Evolutionary conservation across 2,329 filamentous ascomycete species (phyloP).

Genomic region (Nemania sp.): DNA sequence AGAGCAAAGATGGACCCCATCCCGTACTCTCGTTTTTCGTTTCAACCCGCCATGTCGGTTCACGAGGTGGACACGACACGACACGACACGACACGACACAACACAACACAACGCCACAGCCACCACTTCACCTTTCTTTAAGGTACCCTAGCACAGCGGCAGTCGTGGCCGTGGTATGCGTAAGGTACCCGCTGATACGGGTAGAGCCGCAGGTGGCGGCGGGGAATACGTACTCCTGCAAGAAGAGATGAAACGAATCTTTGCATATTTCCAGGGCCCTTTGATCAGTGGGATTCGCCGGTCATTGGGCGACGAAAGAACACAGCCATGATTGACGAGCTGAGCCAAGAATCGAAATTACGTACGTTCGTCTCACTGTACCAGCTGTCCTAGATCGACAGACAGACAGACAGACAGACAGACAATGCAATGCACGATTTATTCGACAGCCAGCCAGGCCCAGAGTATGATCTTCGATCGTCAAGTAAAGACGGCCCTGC

Average conservation of each 20-base stretch:
- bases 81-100: too few species aligned
- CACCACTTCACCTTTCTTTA: too few species aligned
- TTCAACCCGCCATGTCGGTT: not conserved
- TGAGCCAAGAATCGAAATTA: constrained; percentile 22
- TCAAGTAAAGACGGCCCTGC: not conserved
- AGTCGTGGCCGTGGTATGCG: constrained; percentile 12
- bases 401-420: too few species aligned
- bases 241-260: not conserved
- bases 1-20: too few species aligned
- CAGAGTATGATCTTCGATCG: not conserved
- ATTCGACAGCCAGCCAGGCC: not conserved
- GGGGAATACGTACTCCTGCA: not conserved
- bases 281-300: not conserved
- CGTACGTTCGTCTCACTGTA: too few species aligned
- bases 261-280: not conserved
- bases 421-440: not conserved
- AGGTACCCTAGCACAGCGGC: constrained; percentile 12
- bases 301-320: not conserved
- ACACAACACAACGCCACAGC: too few species aligned
- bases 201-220: constrained; percentile 13
- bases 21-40: not conserved
- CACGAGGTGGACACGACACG: constrained; percentile 6
- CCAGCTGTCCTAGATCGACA: too few species aligned
- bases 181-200: not conserved
- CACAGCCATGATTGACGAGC: constrained; percentile 23